Percentiles rank a stretch among this genome's conserved stretches.
Conservation (phyloP, 176 grass and related monocot species). For the Aegilops bicornis region DNA sequence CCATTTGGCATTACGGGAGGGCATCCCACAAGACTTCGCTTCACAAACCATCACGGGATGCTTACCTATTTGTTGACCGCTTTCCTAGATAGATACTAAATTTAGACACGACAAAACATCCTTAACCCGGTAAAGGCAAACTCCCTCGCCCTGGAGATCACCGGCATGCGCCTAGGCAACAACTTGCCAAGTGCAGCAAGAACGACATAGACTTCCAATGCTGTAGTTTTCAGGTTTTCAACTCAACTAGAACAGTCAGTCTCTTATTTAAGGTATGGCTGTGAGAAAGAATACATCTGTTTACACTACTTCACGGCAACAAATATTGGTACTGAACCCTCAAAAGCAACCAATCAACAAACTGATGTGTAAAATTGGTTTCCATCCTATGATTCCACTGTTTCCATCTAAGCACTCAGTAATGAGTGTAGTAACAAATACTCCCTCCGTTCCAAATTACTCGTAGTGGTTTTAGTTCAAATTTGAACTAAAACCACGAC, state of each 20-base stretch:
- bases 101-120: background rate
- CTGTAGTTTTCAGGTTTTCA: no score
- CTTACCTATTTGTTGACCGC: background rate
- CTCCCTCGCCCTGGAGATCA: background rate
- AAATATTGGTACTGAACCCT: background rate
- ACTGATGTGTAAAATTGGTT: background rate
- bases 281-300: background rate
- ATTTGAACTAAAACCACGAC: no score
- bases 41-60: background rate
- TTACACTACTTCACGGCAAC: background rate
- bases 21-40: background rate
- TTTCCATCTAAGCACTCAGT: slow-evolving; percentile 7
- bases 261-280: no score
- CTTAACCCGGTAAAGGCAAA: background rate
- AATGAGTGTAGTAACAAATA: background rate
- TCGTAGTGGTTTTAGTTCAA: no score
- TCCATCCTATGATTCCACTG: background rate
- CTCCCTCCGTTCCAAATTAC: no score
- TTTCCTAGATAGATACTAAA: background rate
- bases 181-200: background rate
- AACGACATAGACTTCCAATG: background rate
- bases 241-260: no score
- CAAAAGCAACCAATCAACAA: slow-evolving; percentile 11
- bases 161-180: background rate
- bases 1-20: background rate